Base-by-base conservation (phyloP, 106 monocot genomes). In the Dioscorea alata region DNA sequence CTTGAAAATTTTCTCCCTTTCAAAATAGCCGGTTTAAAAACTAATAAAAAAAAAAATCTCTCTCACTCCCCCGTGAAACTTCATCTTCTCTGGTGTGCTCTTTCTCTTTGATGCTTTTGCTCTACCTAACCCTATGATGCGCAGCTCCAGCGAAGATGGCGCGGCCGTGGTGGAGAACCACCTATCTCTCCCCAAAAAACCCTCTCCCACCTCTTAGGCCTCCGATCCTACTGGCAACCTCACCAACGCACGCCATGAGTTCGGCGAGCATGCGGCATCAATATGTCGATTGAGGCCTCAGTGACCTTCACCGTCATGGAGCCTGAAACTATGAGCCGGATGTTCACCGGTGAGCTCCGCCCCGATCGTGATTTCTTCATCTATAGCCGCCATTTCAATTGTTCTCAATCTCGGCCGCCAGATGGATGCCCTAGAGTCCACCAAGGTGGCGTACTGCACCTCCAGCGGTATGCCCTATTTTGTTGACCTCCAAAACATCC, bases 301-400 rank as follows among this genome's bases (percentile, higher is more conserved):
- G 95, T 88, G 33, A 95, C 95, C 25, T 95, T 95, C 90, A 95
- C 95, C 2, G 95, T 95, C 61, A 91, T 95, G 95, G 95, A 95
- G 75, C 78, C 95, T 2, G 95, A 95, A 17, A 95, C 88, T 67
- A 86, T 95, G 91, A 64, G 80, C 12, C 76, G 82, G 33, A 81
- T 95, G 87, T 95, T 95, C 76, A 23, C 79, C 63, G 95, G 95
- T 22, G 95, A 95, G 71, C 88, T 95, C 48, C 88, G 95, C 23
- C 95, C 95, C 19, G 95, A 95, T 20, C 81, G 82, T 34, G 95
- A 95, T 79, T 86, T 86, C 80, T 95, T 77, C 81, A 74, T 95
- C 78, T 95, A 95, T 78, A 88, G 88, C 78, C 90, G 95, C 24
- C 91, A 95, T 82, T 95, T 88, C 73, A 95, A 95, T 91, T 10